Evolutionary conservation across 2,329 filamentous ascomycete genomes (phyloP).

Genomic region (Colletotrichum sp.): DNA sequence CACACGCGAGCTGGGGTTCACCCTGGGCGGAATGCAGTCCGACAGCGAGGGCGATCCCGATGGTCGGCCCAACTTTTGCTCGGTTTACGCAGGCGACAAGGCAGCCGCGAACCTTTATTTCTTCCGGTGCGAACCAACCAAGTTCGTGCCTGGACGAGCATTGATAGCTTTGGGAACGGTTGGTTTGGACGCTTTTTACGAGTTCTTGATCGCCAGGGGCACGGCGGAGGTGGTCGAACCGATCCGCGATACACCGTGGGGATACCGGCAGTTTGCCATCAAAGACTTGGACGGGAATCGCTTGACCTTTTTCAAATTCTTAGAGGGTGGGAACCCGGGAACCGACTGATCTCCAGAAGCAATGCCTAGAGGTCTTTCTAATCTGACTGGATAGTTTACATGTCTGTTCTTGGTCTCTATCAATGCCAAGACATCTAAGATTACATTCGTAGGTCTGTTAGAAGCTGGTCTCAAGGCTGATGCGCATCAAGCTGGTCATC

Average conservation of each 20-base stretch:
- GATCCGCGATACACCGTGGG: neutral
- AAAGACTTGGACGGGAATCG: neutral
- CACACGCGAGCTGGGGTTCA: neutral
- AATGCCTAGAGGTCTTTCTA: neutral
- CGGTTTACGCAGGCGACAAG: neutral
- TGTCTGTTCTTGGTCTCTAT: neutral
- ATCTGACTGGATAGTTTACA: neutral
- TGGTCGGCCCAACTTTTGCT: neutral
- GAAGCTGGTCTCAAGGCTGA: neutral
- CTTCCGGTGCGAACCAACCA: neutral
- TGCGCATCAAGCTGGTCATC: neutral
- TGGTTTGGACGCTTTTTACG: neutral
- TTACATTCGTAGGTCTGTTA: neutral
- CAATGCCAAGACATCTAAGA: neutral
- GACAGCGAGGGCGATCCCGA: neutral
- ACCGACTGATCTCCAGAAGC: neutral
- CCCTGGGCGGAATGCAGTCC: neutral
- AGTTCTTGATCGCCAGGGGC: neutral
- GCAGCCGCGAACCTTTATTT: conserved; percentile 12
- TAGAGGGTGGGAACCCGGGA: conserved; percentile 2
- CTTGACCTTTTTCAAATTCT: conserved; percentile 5
- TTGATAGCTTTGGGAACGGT: conserved; percentile 1
- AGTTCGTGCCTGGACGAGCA: neutral
- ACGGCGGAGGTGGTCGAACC: neutral
- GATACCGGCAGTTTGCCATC: conserved; percentile 4